Evolutionary conservation across 2,329 filamentous ascomycete genomes (phyloP).

Genomic region (Aspergillus sp.): DNA sequence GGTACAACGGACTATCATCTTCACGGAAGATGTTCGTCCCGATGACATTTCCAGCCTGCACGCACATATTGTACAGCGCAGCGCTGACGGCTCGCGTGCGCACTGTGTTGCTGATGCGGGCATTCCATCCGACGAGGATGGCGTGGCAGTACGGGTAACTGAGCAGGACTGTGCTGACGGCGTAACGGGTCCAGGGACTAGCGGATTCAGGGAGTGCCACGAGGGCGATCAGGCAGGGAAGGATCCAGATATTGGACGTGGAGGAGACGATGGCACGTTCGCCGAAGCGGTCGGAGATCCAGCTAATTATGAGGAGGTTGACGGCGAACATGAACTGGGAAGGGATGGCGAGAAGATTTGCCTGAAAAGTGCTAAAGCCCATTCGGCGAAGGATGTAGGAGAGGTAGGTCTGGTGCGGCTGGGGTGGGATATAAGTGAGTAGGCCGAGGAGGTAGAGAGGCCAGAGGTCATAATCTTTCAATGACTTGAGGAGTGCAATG

Average conservation of each 20-base stretch:
- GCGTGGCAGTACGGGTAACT: conserved; percentile 59
- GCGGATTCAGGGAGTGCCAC: conserved; percentile 35
- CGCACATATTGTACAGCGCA: conserved; percentile 55
- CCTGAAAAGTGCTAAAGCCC: conserved; percentile 59
- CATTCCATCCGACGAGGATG: conserved; percentile 59
- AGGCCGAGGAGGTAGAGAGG: conserved; percentile 54
- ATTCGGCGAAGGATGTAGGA: conserved; percentile 58
- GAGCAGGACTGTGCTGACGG: conserved; percentile 48
- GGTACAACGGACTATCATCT: conserved; percentile 53
- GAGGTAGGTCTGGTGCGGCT: conserved; percentile 53
- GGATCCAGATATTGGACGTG: conserved; percentile 56
- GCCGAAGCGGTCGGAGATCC: conserved; percentile 47
- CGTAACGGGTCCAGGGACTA: conserved; percentile 52
- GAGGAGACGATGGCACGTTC: conserved; percentile 47
- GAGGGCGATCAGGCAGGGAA: conserved; percentile 58
- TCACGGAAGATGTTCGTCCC: conserved; percentile 50
- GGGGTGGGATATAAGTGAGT: conserved; percentile 52
- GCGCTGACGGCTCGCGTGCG: conserved; percentile 61
- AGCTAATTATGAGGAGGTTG: conserved; percentile 45
- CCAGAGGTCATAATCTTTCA: conserved; percentile 62
- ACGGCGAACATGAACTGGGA: conserved; percentile 33
- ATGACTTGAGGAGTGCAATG: conserved; percentile 13
- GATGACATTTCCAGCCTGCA: conserved; percentile 31
- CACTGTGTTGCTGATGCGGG: conserved; percentile 61
- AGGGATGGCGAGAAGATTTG: conserved; percentile 63